Percentiles rank a stretch among this genome's conserved stretches.
Evolutionary conservation across 2,329 filamentous ascomycete species (phyloP).

Genomic region (Hypoxylon sp.): DNA sequence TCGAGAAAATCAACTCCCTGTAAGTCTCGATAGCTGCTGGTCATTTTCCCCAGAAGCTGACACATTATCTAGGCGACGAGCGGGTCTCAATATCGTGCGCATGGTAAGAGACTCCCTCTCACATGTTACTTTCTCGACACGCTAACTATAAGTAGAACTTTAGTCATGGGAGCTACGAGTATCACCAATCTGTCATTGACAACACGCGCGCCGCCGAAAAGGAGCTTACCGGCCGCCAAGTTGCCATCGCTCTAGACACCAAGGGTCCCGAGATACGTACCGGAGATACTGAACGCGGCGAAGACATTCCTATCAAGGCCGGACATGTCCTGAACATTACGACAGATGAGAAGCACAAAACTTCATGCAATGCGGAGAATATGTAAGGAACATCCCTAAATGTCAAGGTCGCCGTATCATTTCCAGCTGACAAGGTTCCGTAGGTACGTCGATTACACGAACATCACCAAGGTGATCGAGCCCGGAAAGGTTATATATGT

Average conservation of each 20-base stretch:
- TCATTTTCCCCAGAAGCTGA: conserved; percentile 21
- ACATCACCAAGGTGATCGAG: conserved; percentile 98
- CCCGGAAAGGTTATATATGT: conserved; percentile 96
- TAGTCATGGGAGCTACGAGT: conserved; percentile 93
- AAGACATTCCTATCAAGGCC: conserved; percentile 88
- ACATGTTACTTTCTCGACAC: neutral
- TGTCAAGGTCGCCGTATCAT: neutral
- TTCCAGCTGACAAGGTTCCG: conserved; percentile 25
- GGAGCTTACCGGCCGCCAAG: conserved; percentile 81
- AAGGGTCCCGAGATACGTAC: conserved; percentile 75
- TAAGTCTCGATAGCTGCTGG: conserved; percentile 5
- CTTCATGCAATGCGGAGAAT: conserved; percentile 87
- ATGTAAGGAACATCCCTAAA: conserved; percentile 73
- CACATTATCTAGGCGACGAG: conserved; percentile 75
- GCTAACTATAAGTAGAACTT: conserved; percentile 74
- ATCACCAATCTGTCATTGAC: conserved; percentile 98
- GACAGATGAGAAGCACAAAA: conserved; percentile 93
- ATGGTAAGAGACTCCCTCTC: conserved; percentile 68
- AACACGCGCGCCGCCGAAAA: conserved; percentile 90
- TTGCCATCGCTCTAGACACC: conserved; percentile 92
- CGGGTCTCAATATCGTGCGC: conserved; percentile 96
- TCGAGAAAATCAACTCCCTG: conserved; percentile 88
- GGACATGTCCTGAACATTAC: conserved; percentile 94
- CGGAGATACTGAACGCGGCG: conserved; percentile 82
- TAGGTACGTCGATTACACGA: conserved; percentile 99